Evolutionary conservation across 306 rosid genomes (phyloP).

Genomic region (Cicer bijugum): DNA sequence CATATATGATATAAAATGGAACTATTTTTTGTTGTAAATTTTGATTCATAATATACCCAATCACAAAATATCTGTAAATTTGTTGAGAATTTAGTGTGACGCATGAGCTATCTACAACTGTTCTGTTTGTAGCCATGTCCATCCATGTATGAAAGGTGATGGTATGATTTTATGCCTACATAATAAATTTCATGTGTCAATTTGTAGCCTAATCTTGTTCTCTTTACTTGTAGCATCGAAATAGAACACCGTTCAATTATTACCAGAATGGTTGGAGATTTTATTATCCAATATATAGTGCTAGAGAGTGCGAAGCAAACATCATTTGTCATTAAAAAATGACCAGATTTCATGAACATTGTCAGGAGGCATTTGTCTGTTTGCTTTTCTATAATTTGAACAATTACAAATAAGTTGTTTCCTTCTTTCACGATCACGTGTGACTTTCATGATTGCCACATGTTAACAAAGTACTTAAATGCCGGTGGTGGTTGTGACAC

Average conservation of each 20-base stretch:
- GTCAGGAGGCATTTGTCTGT: constrained; percentile 42
- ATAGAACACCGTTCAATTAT: constrained; percentile 45
- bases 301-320: constrained; percentile 20
- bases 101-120: constrained; percentile 21
- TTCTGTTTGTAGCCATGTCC: constrained; percentile 32
- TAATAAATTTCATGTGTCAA: constrained; percentile 36
- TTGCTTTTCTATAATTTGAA: constrained; percentile 25
- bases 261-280: constrained; percentile 39
- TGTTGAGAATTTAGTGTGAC: constrained; percentile 44
- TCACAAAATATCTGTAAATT: constrained; percentile 47
- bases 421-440: constrained; percentile 21
- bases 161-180: constrained; percentile 6
- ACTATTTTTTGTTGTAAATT: constrained; percentile 42
- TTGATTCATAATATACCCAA: constrained; percentile 46
- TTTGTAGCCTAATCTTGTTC: constrained; percentile 41
- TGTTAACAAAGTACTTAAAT: neutral
- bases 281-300: constrained; percentile 20
- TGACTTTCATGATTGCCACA: constrained; percentile 16
- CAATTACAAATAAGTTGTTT: neutral
- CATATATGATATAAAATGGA: constrained; percentile 45
- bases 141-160: constrained; percentile 37
- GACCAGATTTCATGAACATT: constrained; percentile 35
- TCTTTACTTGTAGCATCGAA: constrained; percentile 40
- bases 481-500: too few relatives aligned
- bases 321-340: constrained; percentile 37